Evolutionary conservation across 306 rosid species (phyloP).

Genomic region (Dalbergia cultrata): DNA sequence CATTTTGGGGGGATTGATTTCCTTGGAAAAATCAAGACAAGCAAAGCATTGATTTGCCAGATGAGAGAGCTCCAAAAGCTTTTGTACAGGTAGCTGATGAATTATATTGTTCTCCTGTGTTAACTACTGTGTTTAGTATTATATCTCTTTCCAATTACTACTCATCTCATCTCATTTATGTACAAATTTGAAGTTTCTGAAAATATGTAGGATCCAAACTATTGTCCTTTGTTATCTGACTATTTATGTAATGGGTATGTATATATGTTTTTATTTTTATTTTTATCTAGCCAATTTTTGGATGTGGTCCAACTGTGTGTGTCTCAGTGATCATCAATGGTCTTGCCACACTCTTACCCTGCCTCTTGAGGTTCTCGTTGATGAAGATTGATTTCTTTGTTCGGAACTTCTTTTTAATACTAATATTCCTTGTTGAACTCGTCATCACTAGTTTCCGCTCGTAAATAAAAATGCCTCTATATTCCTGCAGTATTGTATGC

Average conservation of each 20-base stretch:
- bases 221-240: neutral
- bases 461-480: too few species aligned
- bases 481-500: too few species aligned
- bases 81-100: constrained; percentile 41
- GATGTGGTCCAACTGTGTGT: neutral
- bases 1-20: constrained; percentile 19
- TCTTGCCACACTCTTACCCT: neutral
- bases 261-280: neutral
- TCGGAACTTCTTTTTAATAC: too few species aligned
- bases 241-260: constrained; percentile 14
- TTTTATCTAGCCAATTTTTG: neutral
- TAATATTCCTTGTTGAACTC: too few species aligned
- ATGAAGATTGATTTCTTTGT: neutral
- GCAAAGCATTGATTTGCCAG: constrained; percentile 21
- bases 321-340: neutral
- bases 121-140: constrained; percentile 30
- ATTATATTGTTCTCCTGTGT: constrained; percentile 21
- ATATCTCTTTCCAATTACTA: constrained; percentile 25
- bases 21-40: constrained; percentile 33
- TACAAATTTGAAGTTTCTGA: constrained; percentile 43
- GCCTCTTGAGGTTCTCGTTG: neutral
- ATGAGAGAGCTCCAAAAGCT: constrained; percentile 29
- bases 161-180: constrained; percentile 45
- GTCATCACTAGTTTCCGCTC: too few species aligned
- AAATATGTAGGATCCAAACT: constrained; percentile 20